Percentiles rank a stretch among this genome's conserved stretches.
These are phyloP conservation scores for Chamaecrista fasciculata DNA, from an alignment of 306 rosid genomes.

Conservation along the genomic window DNA sequence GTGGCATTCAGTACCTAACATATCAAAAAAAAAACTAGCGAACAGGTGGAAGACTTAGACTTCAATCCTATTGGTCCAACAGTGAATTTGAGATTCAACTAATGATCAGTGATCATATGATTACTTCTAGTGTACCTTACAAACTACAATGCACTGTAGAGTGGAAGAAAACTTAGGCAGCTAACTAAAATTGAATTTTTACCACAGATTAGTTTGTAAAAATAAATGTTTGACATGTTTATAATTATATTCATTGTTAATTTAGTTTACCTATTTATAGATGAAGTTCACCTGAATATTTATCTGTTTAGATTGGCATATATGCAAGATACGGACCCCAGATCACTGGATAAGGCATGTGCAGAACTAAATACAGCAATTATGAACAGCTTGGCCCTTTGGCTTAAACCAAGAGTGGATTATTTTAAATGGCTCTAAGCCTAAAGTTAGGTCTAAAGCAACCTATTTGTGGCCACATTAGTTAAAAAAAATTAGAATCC, in stretches of 20 bases:
- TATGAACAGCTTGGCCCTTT: constrained; percentile 26
- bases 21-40: neutral
- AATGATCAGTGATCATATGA: constrained; percentile 37
- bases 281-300: neutral
- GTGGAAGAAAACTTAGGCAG: constrained; percentile 13
- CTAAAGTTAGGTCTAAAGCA: constrained; percentile 17
- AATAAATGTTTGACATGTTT: neutral
- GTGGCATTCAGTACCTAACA: constrained; percentile 47
- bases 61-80: constrained; percentile 21
- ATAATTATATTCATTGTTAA: neutral
- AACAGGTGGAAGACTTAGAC: neutral
- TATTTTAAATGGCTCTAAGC: constrained; percentile 19
- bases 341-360: constrained; percentile 38
- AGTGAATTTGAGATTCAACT: constrained; percentile 23
- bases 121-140: constrained; percentile 17
- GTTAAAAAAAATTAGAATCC: constrained; percentile 13
- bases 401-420: neutral
- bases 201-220: neutral
- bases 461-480: neutral
- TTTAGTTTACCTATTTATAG: neutral
- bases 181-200: constrained; percentile 17
- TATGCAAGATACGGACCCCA: constrained; percentile 31
- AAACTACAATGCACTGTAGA: constrained; percentile 14
- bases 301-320: neutral
- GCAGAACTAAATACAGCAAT: constrained; percentile 34